Percentiles rank a stretch among this genome's conserved stretches.
Conservation (phyloP, 2,329 filamentous ascomycete species). For the Ophiocordyceps unilateralis region DNA sequence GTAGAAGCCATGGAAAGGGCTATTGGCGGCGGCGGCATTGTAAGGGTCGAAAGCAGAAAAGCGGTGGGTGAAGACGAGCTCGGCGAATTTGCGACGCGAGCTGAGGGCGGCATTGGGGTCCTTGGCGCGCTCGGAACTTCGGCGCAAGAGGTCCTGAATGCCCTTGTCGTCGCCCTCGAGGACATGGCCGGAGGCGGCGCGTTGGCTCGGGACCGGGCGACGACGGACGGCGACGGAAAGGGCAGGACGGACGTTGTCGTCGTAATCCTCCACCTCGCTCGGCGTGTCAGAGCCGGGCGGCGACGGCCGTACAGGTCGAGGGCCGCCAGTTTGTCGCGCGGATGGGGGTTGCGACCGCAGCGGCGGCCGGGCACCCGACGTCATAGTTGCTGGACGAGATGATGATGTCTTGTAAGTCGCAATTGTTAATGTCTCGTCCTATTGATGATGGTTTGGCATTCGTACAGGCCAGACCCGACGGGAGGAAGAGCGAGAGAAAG, state of each 20-base stretch:
- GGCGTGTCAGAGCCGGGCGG: constrained; percentile 18
- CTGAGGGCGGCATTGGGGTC: constrained; percentile 5
- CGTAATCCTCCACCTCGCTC: constrained; percentile 29
- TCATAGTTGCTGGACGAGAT: too few species aligned
- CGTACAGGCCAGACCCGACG: too few species aligned
- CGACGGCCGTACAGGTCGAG: neutral
- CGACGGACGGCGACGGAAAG: constrained; percentile 5
- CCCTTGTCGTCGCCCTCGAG: constrained; percentile 12
- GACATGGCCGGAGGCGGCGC: constrained; percentile 6
- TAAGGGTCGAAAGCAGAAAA: constrained; percentile 62
- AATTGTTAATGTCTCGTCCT: too few species aligned
- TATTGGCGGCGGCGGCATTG: constrained; percentile 45
- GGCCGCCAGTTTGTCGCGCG: neutral
- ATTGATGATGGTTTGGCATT: too few species aligned
- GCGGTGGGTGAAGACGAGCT: constrained; percentile 52
- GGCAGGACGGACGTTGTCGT: constrained; percentile 16
- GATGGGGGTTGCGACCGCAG: too few species aligned
- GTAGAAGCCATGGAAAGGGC: constrained; percentile 64
- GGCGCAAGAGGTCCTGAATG: constrained; percentile 11
- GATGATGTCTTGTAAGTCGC: too few species aligned
- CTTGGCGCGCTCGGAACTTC: constrained; percentile 8
- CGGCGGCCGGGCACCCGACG: too few species aligned
- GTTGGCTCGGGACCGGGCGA: neutral
- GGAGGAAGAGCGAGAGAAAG: too few species aligned
- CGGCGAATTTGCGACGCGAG: constrained; percentile 16